Evolutionary conservation across 129 eudicot genomes (phyloP).

Genomic region (Helichrysum umbraculigerum): DNA sequence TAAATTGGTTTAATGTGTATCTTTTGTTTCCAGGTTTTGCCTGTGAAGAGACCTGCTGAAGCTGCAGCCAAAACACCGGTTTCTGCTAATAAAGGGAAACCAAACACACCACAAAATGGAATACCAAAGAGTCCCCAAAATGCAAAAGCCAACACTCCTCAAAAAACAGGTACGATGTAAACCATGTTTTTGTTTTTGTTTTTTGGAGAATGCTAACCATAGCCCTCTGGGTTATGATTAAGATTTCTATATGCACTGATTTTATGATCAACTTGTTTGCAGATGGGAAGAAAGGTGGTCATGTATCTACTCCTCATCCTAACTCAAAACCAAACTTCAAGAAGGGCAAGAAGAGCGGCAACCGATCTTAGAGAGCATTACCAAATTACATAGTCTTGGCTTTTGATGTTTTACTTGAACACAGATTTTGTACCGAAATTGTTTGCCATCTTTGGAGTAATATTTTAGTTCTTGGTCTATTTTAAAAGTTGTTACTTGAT

Average conservation of each 20-base stretch:
- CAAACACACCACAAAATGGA: slow-evolving; percentile 28
- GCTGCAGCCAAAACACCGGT: slow-evolving; percentile 34
- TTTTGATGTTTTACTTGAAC: neutral
- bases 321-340: slow-evolving; percentile 34
- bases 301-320: slow-evolving; percentile 45
- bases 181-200: too few relatives aligned
- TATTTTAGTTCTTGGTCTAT: neutral
- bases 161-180: slow-evolving; percentile 42
- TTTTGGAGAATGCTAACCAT: too few relatives aligned
- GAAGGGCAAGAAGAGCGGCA: slow-evolving; percentile 30
- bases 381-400: neutral
- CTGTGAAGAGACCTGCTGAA: slow-evolving; percentile 44
- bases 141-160: slow-evolving; percentile 14
- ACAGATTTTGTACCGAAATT: neutral
- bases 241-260: neutral
- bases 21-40: slow-evolving; percentile 3
- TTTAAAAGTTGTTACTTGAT: neutral
- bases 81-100: slow-evolving; percentile 48
- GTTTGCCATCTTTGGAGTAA: neutral
- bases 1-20: neutral
- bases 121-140: slow-evolving; percentile 41
- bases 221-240: too few relatives aligned
- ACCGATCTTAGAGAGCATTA: slow-evolving; percentile 15
- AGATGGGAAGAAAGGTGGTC: slow-evolving; percentile 49
- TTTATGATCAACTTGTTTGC: slow-evolving; percentile 2